Base-by-base conservation (phyloP, 352 stramenopile species). In the Phytophthora sp. region DNA sequence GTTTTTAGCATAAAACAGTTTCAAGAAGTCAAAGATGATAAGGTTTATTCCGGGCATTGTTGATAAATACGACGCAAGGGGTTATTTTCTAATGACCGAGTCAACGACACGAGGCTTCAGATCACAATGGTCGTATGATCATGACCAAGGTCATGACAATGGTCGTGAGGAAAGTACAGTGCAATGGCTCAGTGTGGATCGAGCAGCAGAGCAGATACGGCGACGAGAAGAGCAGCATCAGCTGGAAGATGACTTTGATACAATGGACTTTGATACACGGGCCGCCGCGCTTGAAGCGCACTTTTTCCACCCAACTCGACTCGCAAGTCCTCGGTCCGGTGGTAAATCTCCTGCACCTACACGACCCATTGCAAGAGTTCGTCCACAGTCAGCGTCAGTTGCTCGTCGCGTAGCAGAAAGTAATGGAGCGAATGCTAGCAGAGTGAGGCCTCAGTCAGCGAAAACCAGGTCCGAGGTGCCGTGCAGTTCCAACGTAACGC, bases 361-460 rank as follows among this genome's bases (percentile, higher is more conserved):
- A 24, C 30, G 42, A 18, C 38, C 50, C 4, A 21, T 57, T 15
- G 4, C 38, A 41, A 66, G 49, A 63, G 4, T 51, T 63, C 66
- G 66, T 5, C 66, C 66, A 1, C 66, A 71, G 35, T 74, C 66
- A 44, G 66, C 66, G 7, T 71, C 49, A 16, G 9, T 44, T 57
- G 20, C 18, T 20, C 61, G 49, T 20, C 60, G 66, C 4, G 18
- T 16, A 16, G n/a, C 30, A 23, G 52, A 51, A 12, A 39, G 21
- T 3, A 38, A 45, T 11, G 5, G 4, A 9, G 3, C 15, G 15
- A 7, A 3, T 49, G 30, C 1, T 27, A n/a, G 13, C 12, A 47
- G 54, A 9, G 33, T 24, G 35, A 65, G 74, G 15, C 76, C 76
- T 15, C 72, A 81, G 16, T 85, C 76, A 33, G 74, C 74, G 3